Evolutionary conservation across 2,329 filamentous ascomycete genomes (phyloP).

Genomic region (Arthrobotrys sinensis): DNA sequence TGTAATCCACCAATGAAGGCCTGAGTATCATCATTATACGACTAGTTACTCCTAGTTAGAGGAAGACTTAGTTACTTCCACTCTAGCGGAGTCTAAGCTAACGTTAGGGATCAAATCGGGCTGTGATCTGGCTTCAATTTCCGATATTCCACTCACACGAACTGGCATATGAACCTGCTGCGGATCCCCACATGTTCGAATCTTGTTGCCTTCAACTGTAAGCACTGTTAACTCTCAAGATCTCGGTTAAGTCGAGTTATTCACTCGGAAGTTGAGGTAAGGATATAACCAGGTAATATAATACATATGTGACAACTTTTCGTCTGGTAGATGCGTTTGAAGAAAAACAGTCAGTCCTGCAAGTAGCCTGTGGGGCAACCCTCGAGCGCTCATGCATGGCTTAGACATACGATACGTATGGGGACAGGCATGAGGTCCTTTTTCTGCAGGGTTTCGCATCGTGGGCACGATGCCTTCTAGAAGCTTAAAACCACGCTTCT

Average conservation of each 20-base stretch:
- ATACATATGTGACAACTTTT: neutral
- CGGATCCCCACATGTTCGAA: neutral
- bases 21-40: neutral
- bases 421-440: neutral
- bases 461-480: conserved; percentile 1
- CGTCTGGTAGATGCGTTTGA: neutral
- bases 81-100: neutral
- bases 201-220: neutral
- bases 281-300: neutral
- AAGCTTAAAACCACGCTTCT: conserved; percentile 16
- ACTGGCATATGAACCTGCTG: neutral
- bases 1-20: conserved; percentile 43
- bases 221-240: neutral
- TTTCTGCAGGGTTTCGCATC: conserved; percentile 4
- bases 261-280: neutral
- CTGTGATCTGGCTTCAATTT: conserved; percentile 50
- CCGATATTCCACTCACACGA: conserved; percentile 22
- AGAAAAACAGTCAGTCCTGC: conserved; percentile 15
- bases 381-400: conserved; percentile 48
- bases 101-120: conserved; percentile 35
- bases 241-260: too few relatives aligned
- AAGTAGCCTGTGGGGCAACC: conserved; percentile 46
- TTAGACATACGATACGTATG: conserved; percentile 32
- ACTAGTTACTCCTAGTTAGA: neutral
- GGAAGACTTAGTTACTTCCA: too few relatives aligned